Conservation (phyloP, 2,329 filamentous ascomycete genomes). For the Purpureocillium takamizusanense region DNA sequence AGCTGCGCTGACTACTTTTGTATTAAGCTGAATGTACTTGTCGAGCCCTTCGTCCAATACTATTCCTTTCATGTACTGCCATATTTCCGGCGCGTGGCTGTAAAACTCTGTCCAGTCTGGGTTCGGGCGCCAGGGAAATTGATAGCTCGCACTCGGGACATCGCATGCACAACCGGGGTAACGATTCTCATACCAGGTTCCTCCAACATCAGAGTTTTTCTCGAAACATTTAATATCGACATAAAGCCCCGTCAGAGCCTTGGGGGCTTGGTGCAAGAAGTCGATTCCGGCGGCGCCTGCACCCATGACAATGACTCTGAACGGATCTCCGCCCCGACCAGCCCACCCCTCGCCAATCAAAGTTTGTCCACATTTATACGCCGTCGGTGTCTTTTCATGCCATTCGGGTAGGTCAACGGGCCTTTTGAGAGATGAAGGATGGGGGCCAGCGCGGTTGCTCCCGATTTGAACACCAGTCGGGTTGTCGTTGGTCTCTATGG, state of each 20-base stretch:
- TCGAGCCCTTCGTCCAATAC: slow-evolving; percentile 35
- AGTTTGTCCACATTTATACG: too few species aligned
- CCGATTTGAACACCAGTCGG: background rate
- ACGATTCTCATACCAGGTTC: slow-evolving; percentile 48
- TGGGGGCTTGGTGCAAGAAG: slow-evolving; percentile 1
- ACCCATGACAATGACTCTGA: background rate
- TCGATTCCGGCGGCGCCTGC: slow-evolving; percentile 3
- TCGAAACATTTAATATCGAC: slow-evolving; percentile 36
- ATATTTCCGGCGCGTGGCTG: slow-evolving; percentile 43
- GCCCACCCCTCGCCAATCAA: too few species aligned
- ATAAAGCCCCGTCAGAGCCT: slow-evolving; percentile 16
- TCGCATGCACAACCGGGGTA: slow-evolving; percentile 47
- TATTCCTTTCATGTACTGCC: slow-evolving; percentile 39
- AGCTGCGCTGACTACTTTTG: slow-evolving; percentile 29
- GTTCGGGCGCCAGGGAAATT: slow-evolving; percentile 53
- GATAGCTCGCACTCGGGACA: slow-evolving; percentile 39
- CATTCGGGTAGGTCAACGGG: too few species aligned
- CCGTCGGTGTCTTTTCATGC: too few species aligned
- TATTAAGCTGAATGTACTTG: slow-evolving; percentile 32
- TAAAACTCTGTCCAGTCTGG: slow-evolving; percentile 50
- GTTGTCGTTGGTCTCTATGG: too few species aligned
- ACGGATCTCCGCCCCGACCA: too few species aligned
- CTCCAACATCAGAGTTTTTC: slow-evolving; percentile 43
- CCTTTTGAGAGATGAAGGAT: too few species aligned
- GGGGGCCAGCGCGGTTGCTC: slow-evolving; percentile 1